Evolutionary conservation across 148 eudicot genomes (phyloP), one percentile per base, ranked within the genome.

Genomic region (Nyssa sinensis): DNA sequence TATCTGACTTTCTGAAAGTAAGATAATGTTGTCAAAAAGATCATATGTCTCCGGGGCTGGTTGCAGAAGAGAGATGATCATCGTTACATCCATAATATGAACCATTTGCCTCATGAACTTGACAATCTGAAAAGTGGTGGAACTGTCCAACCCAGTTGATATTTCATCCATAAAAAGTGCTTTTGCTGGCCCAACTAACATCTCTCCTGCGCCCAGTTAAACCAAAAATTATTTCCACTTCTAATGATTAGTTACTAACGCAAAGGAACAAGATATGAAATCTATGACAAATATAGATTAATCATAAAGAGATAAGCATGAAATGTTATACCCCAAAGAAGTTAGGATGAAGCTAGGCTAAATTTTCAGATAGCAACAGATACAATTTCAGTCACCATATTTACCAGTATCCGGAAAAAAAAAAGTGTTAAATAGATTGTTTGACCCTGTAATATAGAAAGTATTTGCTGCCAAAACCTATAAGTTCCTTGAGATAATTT

Each of bases 141-240:
- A 92, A 66, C 91, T 88, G 61, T 92, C 97, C 70, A 92, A 80
- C 2, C 97, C 97, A 23, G 90, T 88, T 14, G 97, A 92, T 69
- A 92, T 90, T 69, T 88, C 94, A 65, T 92, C 97, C 97, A 92
- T 92, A 35, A 83, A 72, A 17, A 90, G 59, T 23, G 79, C 92
- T 75, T 80, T 90, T 27, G 90, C 92, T 25, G 97, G 94, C 7
- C 97, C 97, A 29, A 85, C 92, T 76, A 92, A 72, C 94, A 92
- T 92, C 78, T 92, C 97, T 16, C 97, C 97, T 92, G 86, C 67
- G 75, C 21, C 35, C 66, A 49, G 28, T 75, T 28, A n/a, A 69
- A 68, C 32, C 33, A 58, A 55, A 67, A 16, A 17, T 28, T 10
- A 16, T 1, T 25, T 30, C 7, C 47, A 41, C 12, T 41, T 41